Percentiles rank a stretch among this genome's conserved stretches.
phyloP scores from a whole-genome alignment of 371 early-diverging fungal genomes.

The Apophysomyces ossiformis region DNA sequence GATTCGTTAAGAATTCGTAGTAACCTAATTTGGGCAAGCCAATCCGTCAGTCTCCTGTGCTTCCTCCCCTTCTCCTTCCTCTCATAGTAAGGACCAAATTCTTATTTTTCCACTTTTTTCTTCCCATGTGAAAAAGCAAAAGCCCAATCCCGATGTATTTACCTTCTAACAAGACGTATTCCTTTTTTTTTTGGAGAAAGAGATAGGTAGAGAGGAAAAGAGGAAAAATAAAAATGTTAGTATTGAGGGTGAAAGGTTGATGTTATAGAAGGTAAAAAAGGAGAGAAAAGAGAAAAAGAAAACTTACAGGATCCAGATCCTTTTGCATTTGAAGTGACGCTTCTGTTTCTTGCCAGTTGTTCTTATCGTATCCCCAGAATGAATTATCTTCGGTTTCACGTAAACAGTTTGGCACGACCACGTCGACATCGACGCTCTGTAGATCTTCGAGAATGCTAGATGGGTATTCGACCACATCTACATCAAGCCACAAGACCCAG shows the following conservation, averaged over 20 bases:
- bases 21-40: conserved; percentile 26
- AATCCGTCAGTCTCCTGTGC: conserved; percentile 9
- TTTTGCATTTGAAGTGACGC: conserved; percentile 55
- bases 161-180: conserved; percentile 51
- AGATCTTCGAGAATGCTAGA: conserved; percentile 56
- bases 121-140: conserved; percentile 6
- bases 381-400: conserved; percentile 35
- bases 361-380: conserved; percentile 64
- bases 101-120: background rate
- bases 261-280: background rate
- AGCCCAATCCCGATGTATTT: background rate
- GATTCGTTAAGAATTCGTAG: conserved; percentile 46
- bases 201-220: conserved; percentile 3
- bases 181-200: conserved; percentile 15
- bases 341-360: conserved; percentile 69
- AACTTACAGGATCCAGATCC: conserved; percentile 49
- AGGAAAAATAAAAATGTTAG: background rate
- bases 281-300: background rate
- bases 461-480: conserved; percentile 66
- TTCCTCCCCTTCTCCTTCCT: conserved; percentile 5
- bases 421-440: conserved; percentile 65
- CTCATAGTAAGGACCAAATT: background rate
- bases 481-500: conserved; percentile 75
- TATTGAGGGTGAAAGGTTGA: too few relatives aligned
- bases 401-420: conserved; percentile 69